Conservation (phyloP, 371 early-diverging fungal genomes). For the Apophysomyces variabilis region DNA sequence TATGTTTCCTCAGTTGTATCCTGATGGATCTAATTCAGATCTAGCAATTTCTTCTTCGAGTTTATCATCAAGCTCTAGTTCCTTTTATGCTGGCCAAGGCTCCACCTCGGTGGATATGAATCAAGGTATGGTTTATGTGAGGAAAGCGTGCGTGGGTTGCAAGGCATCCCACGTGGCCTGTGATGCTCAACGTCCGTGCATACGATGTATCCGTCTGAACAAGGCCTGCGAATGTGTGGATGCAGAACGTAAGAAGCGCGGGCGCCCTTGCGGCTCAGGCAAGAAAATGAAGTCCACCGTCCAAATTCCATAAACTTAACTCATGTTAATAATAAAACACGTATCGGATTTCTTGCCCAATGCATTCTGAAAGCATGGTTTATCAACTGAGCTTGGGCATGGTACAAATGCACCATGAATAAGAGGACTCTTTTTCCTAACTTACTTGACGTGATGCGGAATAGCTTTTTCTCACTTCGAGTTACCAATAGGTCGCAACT, state of each 20-base stretch:
- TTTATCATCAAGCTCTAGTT: constrained; percentile 18
- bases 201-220: constrained; percentile 59
- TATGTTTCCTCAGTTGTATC: too few species aligned
- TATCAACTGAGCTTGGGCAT: too few species aligned
- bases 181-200: constrained; percentile 61
- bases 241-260: constrained; percentile 63
- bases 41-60: constrained; percentile 12
- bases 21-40: too few species aligned
- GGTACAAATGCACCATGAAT: too few species aligned
- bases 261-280: constrained; percentile 53
- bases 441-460: too few species aligned
- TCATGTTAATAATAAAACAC: too few species aligned
- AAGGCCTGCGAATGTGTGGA: constrained; percentile 58
- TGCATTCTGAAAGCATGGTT: too few species aligned
- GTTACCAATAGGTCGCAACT: too few species aligned
- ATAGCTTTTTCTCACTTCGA: too few species aligned
- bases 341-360: too few species aligned
- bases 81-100: constrained; percentile 6
- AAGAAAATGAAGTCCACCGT: constrained; percentile 25
- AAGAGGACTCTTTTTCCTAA: too few species aligned
- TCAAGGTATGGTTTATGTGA: constrained; percentile 41
- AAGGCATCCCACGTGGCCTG: constrained; percentile 63
- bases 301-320: background rate
- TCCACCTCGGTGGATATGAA: background rate
- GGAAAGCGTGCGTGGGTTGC: constrained; percentile 63